Conservation (phyloP, 345 rosid species). For the Gossypium mustelinum region DNA sequence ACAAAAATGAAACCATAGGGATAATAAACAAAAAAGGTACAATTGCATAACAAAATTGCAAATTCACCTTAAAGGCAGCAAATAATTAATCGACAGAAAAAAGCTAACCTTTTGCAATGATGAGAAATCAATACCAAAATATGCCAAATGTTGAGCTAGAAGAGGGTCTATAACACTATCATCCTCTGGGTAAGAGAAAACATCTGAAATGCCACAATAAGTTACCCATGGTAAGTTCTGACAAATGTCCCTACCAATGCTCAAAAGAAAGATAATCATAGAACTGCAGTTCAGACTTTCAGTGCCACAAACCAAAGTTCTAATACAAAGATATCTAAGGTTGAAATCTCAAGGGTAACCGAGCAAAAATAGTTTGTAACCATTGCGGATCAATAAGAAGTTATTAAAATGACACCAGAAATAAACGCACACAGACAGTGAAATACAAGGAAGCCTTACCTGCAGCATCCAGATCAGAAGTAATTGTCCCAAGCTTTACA, state of each 20-base stretch:
- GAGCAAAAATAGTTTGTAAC: not conserved
- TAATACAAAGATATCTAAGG: not conserved
- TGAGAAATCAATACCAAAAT: constrained; percentile 95
- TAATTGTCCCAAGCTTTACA: constrained; percentile 94
- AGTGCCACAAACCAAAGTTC: not conserved
- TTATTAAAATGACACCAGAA: not conserved
- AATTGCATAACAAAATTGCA: not conserved
- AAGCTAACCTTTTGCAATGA: constrained; percentile 79
- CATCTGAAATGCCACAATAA: constrained; percentile 92
- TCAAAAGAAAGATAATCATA: not conserved
- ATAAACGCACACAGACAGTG: not conserved
- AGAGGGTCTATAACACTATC: constrained; percentile 85
- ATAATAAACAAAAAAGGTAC: not conserved
- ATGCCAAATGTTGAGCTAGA: constrained; percentile 88
- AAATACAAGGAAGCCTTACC: constrained; percentile 53
- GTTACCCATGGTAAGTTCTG: constrained; percentile 37
- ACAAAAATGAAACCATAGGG: not conserved
- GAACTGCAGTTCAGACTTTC: constrained; percentile 4
- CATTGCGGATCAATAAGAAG: not conserved
- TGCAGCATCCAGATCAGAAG: constrained; percentile 93
- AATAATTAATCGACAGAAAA: not conserved
- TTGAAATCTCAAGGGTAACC: not conserved
- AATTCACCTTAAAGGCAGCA: not conserved
- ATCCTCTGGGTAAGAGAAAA: constrained; percentile 95
- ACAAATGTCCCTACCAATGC: not conserved